Base-by-base conservation (phyloP, 139 green algal genomes). In the Chlamydomonas incerta region DNA sequence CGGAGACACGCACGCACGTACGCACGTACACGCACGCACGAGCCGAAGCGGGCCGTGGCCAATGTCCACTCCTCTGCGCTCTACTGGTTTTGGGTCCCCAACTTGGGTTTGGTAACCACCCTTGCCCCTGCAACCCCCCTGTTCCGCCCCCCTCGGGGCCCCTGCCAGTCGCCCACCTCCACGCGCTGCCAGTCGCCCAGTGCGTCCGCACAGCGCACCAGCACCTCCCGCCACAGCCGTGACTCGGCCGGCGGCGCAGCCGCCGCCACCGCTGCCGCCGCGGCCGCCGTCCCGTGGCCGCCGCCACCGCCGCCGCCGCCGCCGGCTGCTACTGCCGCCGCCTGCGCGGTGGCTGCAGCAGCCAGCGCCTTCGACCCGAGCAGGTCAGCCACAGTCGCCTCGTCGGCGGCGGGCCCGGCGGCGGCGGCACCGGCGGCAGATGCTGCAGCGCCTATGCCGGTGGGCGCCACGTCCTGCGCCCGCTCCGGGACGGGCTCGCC, bases 111-210 rank as follows among this genome's bases (percentile, higher is more conserved):
- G n/a, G n/a, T n/a, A n/a, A n/a, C n/a, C n/a, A n/a, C n/a, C n/a
- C n/a, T n/a, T n/a, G n/a, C n/a, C n/a, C n/a, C n/a, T n/a, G n/a
- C n/a, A n/a, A 70, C 24, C 20, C 37, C 63, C 63, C 28, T 34
- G 13, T 17, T 28, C 15, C 29, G 26, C 63, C 2, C 63, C 35
- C 21, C 72, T 28, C n/a, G n/a, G n/a, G n/a, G n/a, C n/a, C n/a
- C n/a, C n/a, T n/a, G n/a, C n/a, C n/a, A n/a, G n/a, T n/a, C n/a
- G n/a, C n/a, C n/a, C 37, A 82, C 74, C 74, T 69, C 74, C 0
- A 82, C 35, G 2, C 74, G 74, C 20, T 65, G 60, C 74, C 74
- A 82, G 74, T 82, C 74, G 57, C 74, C 74, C 20, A 82, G 34
- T 34, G 74, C 74, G 26, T 82, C 74, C 15, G 74, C 74, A 60